Base-by-base conservation (phyloP, 2,329 filamentous ascomycete genomes). In the Ophiobolus disseminans region DNA sequence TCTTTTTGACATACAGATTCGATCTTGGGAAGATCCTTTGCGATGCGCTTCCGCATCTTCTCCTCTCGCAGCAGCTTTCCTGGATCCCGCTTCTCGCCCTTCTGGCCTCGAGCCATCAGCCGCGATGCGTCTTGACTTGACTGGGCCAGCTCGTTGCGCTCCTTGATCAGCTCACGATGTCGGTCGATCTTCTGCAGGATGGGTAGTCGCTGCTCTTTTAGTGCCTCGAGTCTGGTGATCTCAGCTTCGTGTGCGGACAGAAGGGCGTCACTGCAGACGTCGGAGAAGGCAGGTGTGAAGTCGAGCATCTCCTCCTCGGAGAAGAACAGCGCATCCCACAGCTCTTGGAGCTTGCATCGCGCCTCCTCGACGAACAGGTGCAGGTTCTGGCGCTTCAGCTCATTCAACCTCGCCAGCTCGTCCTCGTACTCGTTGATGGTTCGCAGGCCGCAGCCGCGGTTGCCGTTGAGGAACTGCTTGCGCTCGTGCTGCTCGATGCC, bases 251-350 rank as follows among this genome's bases (percentile, higher is more conserved):
- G 95, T 0, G 94, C 92, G 58, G 96, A 92, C 0, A 99, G 83
- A 8, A 99, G 82, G 4, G 94, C 94, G 71, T 99, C 94, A 63
- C 91, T 97, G 75, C 95, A 97, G 16, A 97, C 93, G 69, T 97
- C 94, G 36, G 91, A 96, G 71, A 97, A 97, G 32, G 92, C 94
- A 0, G 95, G 94, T 0, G 92, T 94, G 63, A 99, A 99, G 60
- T 97, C 92, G 47, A 97, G 84, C 92, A 97, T 97, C 76, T 99
- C 94, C 66, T 99, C 94, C 70, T 99, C 94, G 0, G 90, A 96
- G 68, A 95, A 92, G 77, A 94, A 97, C 1, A 99, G 78, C 0
- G 85, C 81, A 69, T 99, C 94, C 94, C 95, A 99, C 0, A 99
- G 84, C 67, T 95, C 92, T 73, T 97, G 93, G 9, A 99, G 82